A percentile compares a stretch with the other conserved stretches of the same genome.
Conservation (phyloP, 441 rosid species). For the Bruguiera hainesii region DNA sequence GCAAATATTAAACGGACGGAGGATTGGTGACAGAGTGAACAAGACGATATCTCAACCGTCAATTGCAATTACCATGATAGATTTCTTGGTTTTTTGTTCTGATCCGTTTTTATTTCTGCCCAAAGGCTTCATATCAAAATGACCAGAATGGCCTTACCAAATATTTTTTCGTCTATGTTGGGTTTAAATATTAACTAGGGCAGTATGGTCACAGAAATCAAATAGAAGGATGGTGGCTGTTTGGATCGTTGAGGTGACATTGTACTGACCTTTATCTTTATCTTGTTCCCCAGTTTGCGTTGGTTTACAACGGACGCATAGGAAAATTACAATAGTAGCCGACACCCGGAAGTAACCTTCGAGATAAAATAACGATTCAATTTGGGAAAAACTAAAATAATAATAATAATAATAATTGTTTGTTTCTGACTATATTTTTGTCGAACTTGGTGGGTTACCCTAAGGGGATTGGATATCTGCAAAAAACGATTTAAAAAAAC, state of each 20-base stretch:
- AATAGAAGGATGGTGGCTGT: slow-evolving; percentile 51
- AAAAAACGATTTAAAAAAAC: too few species aligned
- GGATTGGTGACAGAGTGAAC: too few species aligned
- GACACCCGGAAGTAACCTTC: slow-evolving; percentile 8
- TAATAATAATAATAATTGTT: background rate
- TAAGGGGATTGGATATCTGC: too few species aligned
- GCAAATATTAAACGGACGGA: too few species aligned
- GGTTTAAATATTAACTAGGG: slow-evolving; percentile 29
- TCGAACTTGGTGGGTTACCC: too few species aligned
- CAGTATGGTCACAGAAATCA: slow-evolving; percentile 25
- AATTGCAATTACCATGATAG: too few species aligned
- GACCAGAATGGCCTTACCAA: slow-evolving; percentile 38
- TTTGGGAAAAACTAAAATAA: background rate
- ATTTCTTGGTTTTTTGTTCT: background rate
- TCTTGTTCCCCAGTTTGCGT: slow-evolving; percentile 53
- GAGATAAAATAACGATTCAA: background rate
- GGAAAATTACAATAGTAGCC: slow-evolving; percentile 39
- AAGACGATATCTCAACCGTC: too few species aligned
- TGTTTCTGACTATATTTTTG: background rate
- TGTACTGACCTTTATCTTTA: slow-evolving; percentile 62
- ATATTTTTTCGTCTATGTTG: slow-evolving; percentile 1
- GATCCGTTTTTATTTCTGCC: slow-evolving; percentile 25
- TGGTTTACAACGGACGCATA: slow-evolving; percentile 37
- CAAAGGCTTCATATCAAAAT: slow-evolving; percentile 3
- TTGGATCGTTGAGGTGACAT: slow-evolving; percentile 80